Conservation (phyloP, 768 basidiomycete genomes). For the Leccinum rimulosum region DNA sequence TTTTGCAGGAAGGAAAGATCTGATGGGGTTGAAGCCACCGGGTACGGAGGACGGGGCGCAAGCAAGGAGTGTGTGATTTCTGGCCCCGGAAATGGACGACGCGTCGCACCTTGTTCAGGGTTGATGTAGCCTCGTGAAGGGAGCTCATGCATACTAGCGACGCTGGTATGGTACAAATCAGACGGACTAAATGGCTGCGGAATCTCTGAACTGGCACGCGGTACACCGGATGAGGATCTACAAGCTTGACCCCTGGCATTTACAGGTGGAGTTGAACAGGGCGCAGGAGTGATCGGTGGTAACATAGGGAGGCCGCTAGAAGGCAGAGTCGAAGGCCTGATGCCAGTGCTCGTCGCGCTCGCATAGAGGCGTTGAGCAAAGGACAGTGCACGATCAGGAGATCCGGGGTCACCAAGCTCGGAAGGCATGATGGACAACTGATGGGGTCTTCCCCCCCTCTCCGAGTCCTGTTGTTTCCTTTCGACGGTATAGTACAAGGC, state of each 20-base stretch:
- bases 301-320: slow-evolving; percentile 4
- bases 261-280: neutral
- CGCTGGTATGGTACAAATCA: slow-evolving; percentile 20
- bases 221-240: neutral
- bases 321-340: slow-evolving; percentile 9
- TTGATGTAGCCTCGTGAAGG: neutral
- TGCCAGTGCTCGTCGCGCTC: slow-evolving; percentile 30
- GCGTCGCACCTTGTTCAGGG: neutral
- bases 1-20: neutral
- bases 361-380: slow-evolving; percentile 46
- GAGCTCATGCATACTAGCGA: slow-evolving; percentile 7
- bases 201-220: neutral
- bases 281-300: slow-evolving; percentile 1
- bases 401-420: neutral
- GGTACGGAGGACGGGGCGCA: neutral
- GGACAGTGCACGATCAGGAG: slow-evolving; percentile 24
- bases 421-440: slow-evolving; percentile 3
- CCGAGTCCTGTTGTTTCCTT: slow-evolving; percentile 10
- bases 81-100: slow-evolving; percentile 6
- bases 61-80: neutral
- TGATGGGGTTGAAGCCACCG: neutral
- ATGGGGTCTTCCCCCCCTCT: neutral
- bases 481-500: slow-evolving; percentile 18
- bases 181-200: slow-evolving; percentile 6
- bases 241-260: neutral